Percentiles rank a stretch among this genome's conserved stretches.
Evolutionary conservation across 148 eudicot genomes (phyloP).

Genomic region (Rhododendron ovatum): DNA sequence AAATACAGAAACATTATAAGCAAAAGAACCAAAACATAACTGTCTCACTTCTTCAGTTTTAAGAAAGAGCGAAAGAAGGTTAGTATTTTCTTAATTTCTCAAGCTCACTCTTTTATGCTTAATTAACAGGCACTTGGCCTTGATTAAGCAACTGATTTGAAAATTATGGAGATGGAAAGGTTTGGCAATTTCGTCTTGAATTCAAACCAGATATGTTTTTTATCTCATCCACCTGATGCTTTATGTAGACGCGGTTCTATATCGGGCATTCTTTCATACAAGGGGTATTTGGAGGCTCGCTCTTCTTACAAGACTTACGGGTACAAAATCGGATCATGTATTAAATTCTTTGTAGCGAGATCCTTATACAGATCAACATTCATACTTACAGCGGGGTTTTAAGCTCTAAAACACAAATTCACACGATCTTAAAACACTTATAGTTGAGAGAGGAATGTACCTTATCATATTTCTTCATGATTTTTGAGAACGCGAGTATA

Average conservation of each 20-base stretch:
- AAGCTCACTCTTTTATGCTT: not conserved
- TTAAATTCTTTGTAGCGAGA: not conserved
- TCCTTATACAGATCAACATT: not conserved
- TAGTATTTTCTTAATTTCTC: not conserved
- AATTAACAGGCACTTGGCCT: not conserved
- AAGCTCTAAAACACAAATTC: not conserved
- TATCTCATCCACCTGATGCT: no score
- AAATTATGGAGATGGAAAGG: not conserved
- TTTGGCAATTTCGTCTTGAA: not conserved
- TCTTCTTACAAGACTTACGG: not conserved
- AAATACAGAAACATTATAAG: not conserved
- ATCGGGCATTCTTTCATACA: no score
- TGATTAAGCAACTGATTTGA: not conserved
- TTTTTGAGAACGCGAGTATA: constrained; percentile 35
- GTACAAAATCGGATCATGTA: not conserved
- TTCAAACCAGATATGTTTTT: not conserved
- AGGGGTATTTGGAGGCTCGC: not conserved
- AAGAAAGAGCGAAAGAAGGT: not conserved
- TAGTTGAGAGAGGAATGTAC: constrained; percentile 3
- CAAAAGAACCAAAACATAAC: not conserved
- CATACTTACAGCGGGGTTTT: not conserved
- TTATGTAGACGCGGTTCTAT: no score
- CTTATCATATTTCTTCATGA: constrained; percentile 47
- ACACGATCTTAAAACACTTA: no score
- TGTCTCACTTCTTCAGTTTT: not conserved